Conservation (phyloP, 768 basidiomycete species). For the Cystofilobasidium ferigula region DNA sequence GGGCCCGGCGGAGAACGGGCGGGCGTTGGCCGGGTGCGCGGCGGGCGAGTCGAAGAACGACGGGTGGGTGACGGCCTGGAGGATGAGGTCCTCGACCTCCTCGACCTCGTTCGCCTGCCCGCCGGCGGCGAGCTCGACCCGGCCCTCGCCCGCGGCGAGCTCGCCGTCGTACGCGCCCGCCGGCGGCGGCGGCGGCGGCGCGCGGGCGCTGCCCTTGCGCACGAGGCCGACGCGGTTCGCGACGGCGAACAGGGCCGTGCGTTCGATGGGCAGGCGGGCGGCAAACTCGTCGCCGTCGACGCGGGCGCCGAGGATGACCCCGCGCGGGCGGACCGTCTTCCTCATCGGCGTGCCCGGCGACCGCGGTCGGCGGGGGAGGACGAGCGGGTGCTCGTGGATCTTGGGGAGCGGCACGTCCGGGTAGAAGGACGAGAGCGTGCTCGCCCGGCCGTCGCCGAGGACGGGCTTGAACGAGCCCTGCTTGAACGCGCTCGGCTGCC, state of each 20-base stretch:
- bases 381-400: background rate
- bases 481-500: too few relatives aligned
- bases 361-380: background rate
- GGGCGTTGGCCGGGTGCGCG: background rate
- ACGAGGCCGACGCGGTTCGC: background rate
- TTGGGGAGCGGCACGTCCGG: background rate
- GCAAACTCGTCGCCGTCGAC: background rate
- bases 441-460: background rate
- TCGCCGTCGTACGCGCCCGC: background rate
- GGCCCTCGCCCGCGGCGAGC: background rate
- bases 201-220: too few relatives aligned
- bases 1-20: background rate
- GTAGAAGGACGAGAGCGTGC: background rate
- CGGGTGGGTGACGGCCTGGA: conserved; percentile 16
- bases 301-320: background rate
- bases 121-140: background rate
- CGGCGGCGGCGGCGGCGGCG: too few relatives aligned
- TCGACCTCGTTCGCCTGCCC: background rate
- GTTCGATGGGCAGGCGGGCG: background rate
- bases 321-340: background rate
- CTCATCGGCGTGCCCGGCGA: background rate
- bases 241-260: background rate
- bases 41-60: background rate
- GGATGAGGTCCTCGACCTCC: background rate
- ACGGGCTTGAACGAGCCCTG: too few relatives aligned